Conservation (phyloP, 2,329 filamentous ascomycete species). For the Alternaria brassicicola region DNA sequence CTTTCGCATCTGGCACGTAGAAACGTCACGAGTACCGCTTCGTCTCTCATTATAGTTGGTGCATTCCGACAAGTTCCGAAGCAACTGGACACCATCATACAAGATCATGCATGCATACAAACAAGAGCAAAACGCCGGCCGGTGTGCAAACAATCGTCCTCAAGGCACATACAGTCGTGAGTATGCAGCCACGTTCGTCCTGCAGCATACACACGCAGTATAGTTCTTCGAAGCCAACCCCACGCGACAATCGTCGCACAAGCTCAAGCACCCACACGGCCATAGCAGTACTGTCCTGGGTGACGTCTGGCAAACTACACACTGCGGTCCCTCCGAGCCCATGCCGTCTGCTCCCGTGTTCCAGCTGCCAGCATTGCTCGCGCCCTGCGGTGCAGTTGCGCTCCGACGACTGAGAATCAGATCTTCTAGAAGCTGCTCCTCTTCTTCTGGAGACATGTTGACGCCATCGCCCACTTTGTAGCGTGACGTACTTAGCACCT, state of each 20-base stretch:
- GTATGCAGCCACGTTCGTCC: conserved; percentile 86
- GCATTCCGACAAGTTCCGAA: conserved; percentile 11
- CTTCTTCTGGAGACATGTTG: conserved; percentile 55
- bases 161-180: conserved; percentile 88
- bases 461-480: conserved; percentile 31
- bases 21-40: conserved; percentile 1
- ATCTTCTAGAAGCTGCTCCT: conserved; percentile 63
- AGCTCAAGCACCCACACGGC: conserved; percentile 92
- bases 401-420: conserved; percentile 63
- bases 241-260: conserved; percentile 94
- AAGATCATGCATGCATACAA: not conserved
- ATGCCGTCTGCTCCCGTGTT: conserved; percentile 74
- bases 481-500: conserved; percentile 63
- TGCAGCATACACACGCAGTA: conserved; percentile 92
- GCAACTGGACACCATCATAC: not conserved
- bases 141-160: not conserved
- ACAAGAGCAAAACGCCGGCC: not conserved
- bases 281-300: conserved; percentile 90
- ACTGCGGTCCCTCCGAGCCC: conserved; percentile 77
- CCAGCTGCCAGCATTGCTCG: conserved; percentile 59
- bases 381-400: conserved; percentile 42
- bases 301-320: conserved; percentile 89
- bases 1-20: not conserved
- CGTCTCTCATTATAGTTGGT: not conserved
- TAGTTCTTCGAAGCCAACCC: conserved; percentile 97